phyloP scores from a whole-genome alignment of 1,139 yeast genomes.

The Pichia sp. region DNA sequence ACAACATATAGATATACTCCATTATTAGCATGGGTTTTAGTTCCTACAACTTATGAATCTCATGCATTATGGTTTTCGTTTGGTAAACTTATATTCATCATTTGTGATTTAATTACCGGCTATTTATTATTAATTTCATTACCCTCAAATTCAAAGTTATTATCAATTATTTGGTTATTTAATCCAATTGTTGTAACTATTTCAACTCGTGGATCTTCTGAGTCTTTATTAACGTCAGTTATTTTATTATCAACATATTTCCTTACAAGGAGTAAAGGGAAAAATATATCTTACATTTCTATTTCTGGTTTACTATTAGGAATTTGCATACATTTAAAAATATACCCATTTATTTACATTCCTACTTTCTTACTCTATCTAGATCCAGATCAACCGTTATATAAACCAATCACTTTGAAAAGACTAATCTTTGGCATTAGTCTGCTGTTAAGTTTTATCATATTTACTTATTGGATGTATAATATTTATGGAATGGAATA shows the following conservation, averaged over 20 bases:
- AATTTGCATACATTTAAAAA: conserved; percentile 78
- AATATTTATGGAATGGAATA: conserved; percentile 65
- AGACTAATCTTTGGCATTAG: conserved; percentile 43
- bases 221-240: conserved; percentile 77
- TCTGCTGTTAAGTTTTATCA: conserved; percentile 38
- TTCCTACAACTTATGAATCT: conserved; percentile 48
- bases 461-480: conserved; percentile 56
- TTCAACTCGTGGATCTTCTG: conserved; percentile 90
- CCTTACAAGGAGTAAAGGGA: conserved; percentile 21
- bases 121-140: conserved; percentile 30
- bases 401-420: conserved; percentile 38
- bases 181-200: conserved; percentile 96
- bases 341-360: conserved; percentile 82
- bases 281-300: conserved; percentile 28
- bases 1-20: conserved; percentile 95
- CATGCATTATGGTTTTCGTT: conserved; percentile 47
- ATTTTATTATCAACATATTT: conserved; percentile 55
- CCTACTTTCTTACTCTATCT: conserved; percentile 43
- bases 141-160: conserved; percentile 39
- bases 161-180: conserved; percentile 62
- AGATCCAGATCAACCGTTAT: conserved; percentile 29
- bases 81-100: conserved; percentile 73
- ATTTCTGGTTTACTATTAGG: conserved; percentile 70
- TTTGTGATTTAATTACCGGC: conserved; percentile 81
- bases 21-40: conserved; percentile 70